Conservation (phyloP, 768 basidiomycete genomes). For the Termitomyces sp. region DNA sequence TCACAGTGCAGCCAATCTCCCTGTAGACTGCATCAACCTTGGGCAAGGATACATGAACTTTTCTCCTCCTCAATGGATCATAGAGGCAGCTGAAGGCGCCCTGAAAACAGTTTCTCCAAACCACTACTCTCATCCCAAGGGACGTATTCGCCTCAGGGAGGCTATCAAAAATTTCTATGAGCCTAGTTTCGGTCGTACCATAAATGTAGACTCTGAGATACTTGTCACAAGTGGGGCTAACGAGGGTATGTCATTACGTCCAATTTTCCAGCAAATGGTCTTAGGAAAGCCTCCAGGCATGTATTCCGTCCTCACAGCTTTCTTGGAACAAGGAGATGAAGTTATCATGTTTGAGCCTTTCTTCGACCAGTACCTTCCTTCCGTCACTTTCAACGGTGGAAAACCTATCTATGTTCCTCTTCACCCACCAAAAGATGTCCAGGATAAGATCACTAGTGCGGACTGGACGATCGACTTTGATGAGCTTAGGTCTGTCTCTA, state of each 20-base stretch:
- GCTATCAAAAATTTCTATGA: conserved; percentile 83
- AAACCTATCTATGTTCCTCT: conserved; percentile 92
- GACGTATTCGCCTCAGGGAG: conserved; percentile 79
- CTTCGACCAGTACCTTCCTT: conserved; percentile 94
- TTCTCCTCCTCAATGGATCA: conserved; percentile 76
- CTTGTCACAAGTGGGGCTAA: conserved; percentile 96
- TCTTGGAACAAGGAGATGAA: conserved; percentile 89
- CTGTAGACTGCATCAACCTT: conserved; percentile 90
- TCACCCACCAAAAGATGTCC: conserved; percentile 65
- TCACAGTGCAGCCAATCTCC: conserved; percentile 78
- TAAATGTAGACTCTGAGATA: conserved; percentile 85
- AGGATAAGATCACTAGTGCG: conserved; percentile 47
- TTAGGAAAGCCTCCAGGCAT: conserved; percentile 50
- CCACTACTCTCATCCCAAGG: conserved; percentile 91
- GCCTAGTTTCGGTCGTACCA: conserved; percentile 57
- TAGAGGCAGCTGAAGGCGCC: conserved; percentile 66
- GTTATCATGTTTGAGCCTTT: conserved; percentile 99
- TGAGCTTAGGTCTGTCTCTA: conserved; percentile 60
- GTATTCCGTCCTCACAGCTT: conserved; percentile 91
- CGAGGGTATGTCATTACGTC: conserved; percentile 57
- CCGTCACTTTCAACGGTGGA: conserved; percentile 91
- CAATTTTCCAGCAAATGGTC: not conserved
- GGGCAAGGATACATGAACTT: conserved; percentile 97
- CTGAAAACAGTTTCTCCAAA: conserved; percentile 58
- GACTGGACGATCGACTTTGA: conserved; percentile 92